Base-by-base conservation (phyloP, 2,329 filamentous ascomycete species). In the Stagonosporopsis vannaccii region DNA sequence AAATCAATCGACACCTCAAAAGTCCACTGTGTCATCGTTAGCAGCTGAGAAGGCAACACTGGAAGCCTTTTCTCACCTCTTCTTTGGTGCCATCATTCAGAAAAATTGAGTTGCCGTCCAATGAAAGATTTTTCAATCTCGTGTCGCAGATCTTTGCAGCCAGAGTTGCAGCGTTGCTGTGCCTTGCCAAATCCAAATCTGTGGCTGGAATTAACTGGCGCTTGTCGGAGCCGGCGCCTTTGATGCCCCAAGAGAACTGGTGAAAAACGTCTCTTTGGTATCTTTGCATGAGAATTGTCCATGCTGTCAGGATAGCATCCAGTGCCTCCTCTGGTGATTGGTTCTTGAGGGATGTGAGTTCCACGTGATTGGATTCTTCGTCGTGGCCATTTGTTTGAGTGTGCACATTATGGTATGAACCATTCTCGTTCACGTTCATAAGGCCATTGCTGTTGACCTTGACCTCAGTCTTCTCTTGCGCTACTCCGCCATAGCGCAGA, bases 221-320 rank as follows among this genome's bases (percentile, higher is more conserved):
- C 2, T 35, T 23, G 5, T 58, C 51, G 2, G 55, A 30, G 13
- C 44, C 61, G 9, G 56, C 46, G 11, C 41, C 59, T 40, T 69
- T 63, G 2, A 60, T 7, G 2, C 67, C 66, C 71, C 71, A 75
- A 2, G 68, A 65, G 26, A 72, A 71, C 3, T 67, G 60, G 19
- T 71, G 64, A 32, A 72, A 72, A 11, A 66, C 52, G 45, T 75
- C 71, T 25, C 68, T 62, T 53, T 72, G 71, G 42, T 74, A 74
- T 26, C 71, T 61, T 20, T 72, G 61, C 7, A 73, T 46, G 13
- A 74, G 59, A 30, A 73, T 56, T 6, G 68, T 59, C 72, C 72
- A 75, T 3, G 66, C 66, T 28, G 70, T 64, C n/a, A 74, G 56
- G n/a, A 72, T 46, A 1, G 56, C 61, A 13, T 71, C 63, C 33